Percentiles rank a stretch among this genome's conserved stretches.
Evolutionary conservation across 1,284 basidiomycete species (phyloP).

Genomic region (Microbotryum intermedium): DNA sequence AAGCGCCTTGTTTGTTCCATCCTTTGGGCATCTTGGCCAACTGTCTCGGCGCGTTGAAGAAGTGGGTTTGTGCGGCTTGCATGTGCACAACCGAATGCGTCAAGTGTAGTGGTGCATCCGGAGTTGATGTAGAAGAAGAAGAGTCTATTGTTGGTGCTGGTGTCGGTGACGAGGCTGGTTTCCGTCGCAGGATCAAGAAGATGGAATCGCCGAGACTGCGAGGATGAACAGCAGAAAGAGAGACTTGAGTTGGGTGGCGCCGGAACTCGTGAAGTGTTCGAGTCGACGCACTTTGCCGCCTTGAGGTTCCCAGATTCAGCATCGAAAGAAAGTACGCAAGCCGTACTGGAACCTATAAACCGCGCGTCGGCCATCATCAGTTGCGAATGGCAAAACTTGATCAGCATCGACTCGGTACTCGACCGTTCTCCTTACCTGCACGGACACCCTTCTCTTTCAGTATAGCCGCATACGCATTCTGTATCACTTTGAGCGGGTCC

Average conservation of each 20-base stretch:
- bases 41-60: conserved; percentile 54
- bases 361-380: background rate
- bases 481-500: conserved; percentile 56
- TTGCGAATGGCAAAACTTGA: background rate
- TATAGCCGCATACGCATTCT: conserved; percentile 63
- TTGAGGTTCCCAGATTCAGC: conserved; percentile 62
- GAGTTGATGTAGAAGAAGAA: conserved; percentile 43
- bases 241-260: background rate
- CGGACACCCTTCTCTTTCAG: conserved; percentile 58
- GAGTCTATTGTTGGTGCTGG: conserved; percentile 69
- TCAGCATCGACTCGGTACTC: background rate
- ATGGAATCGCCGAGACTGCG: conserved; percentile 75
- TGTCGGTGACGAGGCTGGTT: background rate
- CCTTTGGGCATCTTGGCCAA: conserved; percentile 46
- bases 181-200: conserved; percentile 61
- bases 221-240: background rate
- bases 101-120: background rate
- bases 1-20: conserved; percentile 56
- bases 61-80: conserved; percentile 63
- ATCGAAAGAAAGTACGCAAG: conserved; percentile 69
- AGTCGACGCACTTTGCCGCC: conserved; percentile 60
- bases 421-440: conserved; percentile 51
- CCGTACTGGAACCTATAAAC: conserved; percentile 68
- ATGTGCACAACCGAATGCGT: conserved; percentile 56
- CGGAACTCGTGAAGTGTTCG: conserved; percentile 1